Evolutionary conservation across 805 yeast species (phyloP), one percentile per base, ranked within the genome.

Genomic region (Metschnikowia kunwiensis): DNA sequence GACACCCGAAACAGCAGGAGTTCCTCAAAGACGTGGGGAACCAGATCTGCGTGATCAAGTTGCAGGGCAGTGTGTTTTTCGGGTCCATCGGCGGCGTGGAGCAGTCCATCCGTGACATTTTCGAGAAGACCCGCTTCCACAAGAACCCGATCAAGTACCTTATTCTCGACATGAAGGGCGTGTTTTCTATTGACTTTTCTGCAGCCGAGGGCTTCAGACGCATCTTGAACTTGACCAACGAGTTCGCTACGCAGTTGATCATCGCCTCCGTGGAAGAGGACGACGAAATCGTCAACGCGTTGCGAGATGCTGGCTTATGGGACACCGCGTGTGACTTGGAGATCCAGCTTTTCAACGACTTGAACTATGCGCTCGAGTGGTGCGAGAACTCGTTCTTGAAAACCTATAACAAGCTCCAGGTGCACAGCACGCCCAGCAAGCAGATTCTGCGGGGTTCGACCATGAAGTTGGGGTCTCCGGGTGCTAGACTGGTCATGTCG

Each of bases 71-170:
- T 15, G 67, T 93, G 24, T 93, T 93, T 57, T 93, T 93, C 60
- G 98, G 98, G 1, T 87, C 97, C 0, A 89, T 91, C 57, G 95
- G 95, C 14, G 85, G 91, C 2, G 82, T 93, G 30, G 98, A 93
- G 60, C 73, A 75, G 27, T 74, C 77, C 34, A 81, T 91, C 39
- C 73, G 93, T 40, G 64, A 64, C 5, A 61, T 81, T 44, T 75
- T 86, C 51, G 88, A 82, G 25, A 68, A 70, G n/a, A 65, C 62
- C 3, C 54, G 58, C 13, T 79, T 73, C 53, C 55, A 58, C 15
- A 61, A 57, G 28, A 73, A 73, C 36, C 87, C 93, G 18, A 81
- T 93, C 50, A 78, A 84, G 52, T 93, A 80, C 56, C 64, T 93
- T 44, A 78, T 93, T 33, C 57, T 93, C 31, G 98, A 93, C 61